Percentiles rank a stretch among this genome's conserved stretches.
These are phyloP conservation scores for Volvox africanus DNA, from an alignment of 139 green algal species.

Conservation along the genomic window DNA sequence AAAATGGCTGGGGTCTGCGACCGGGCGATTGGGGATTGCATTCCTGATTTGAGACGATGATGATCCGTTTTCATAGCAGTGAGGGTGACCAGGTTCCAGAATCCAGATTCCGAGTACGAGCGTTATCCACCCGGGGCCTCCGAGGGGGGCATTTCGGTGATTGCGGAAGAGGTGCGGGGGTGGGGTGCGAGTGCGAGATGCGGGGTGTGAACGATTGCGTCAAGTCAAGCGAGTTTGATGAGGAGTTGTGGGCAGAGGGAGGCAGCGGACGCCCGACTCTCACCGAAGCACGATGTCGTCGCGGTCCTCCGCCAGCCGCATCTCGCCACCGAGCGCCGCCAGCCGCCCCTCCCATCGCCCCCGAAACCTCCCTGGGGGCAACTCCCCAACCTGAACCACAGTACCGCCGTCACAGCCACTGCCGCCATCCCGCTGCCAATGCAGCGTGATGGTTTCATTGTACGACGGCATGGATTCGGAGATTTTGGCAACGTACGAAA, in stretches of 20 bases:
- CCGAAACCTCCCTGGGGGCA: neutral
- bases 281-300: neutral
- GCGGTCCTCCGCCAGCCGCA: neutral
- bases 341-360: neutral
- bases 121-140: no score
- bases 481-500: neutral
- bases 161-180: no score
- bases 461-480: constrained; percentile 8
- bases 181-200: no score
- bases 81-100: no score
- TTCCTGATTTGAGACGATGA: no score
- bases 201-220: no score
- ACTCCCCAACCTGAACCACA: neutral
- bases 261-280: neutral
- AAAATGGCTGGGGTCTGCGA: neutral
- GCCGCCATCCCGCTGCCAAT: neutral
- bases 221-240: no score
- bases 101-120: no score
- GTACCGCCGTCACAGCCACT: neutral
- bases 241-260: no score
- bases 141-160: no score
- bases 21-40: no score
- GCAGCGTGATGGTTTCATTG: neutral
- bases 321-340: neutral
- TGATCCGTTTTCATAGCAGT: no score